phyloP scores from a whole-genome alignment of 257 asterid genomes.

The Solanum habrochaites region DNA sequence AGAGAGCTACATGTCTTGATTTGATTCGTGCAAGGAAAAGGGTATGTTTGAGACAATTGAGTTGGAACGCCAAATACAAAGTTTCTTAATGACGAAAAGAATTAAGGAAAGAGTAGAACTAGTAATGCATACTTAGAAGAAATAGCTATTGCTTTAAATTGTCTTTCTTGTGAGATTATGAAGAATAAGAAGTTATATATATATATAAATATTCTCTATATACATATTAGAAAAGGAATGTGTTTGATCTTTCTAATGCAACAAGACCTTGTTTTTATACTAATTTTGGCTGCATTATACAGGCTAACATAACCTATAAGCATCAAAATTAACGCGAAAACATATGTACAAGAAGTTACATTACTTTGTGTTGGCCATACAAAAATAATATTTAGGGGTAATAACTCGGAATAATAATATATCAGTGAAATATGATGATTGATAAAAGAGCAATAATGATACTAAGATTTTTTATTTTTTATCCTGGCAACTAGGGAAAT shows the following conservation, averaged over 20 bases:
- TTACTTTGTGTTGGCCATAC: neutral
- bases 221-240: neutral
- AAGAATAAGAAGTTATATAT: neutral
- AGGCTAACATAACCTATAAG: neutral
- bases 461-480: neutral
- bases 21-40: conserved; percentile 32
- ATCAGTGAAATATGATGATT: neutral
- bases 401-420: neutral
- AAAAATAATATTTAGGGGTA: neutral
- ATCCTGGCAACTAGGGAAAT: neutral
- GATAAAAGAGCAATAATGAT: neutral
- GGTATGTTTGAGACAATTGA: conserved; percentile 8
- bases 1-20: conserved; percentile 40
- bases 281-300: neutral
- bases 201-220: neutral
- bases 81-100: neutral
- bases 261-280: neutral
- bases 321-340: neutral
- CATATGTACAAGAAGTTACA: neutral
- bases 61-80: neutral
- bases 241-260: neutral
- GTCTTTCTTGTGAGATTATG: conserved; percentile 1
- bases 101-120: conserved; percentile 8
- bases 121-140: conserved; percentile 12
- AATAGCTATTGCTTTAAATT: conserved; percentile 24